Evolutionary conservation across 495 filamentous ascomycete genomes (phyloP), one percentile per base, ranked within the genome.

Genomic region (Hypoxylon fuscum): DNA sequence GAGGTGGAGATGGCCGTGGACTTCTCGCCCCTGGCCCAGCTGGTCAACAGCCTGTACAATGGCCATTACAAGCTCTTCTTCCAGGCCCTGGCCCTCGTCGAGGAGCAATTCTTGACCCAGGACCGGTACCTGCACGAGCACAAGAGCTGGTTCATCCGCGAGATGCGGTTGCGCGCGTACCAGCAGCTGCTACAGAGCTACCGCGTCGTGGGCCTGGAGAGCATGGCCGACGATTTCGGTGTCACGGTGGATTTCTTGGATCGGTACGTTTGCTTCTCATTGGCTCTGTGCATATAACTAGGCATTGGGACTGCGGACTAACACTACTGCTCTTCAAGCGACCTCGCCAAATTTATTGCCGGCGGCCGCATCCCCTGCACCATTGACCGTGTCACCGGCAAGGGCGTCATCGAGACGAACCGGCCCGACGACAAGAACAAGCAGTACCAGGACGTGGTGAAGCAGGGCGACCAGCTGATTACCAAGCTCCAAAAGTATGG

Each of bases 401-500:
- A 95, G 64, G 94, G 93, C 32, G 90, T 98, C 70, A 97, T 98
- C 69, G 96, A 98, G 82, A 98, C 94, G 21, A 96, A 96, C 77
- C 83, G 96, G 46, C 93, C 95, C 3, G 96, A 97, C 70, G 92
- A 96, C 75, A 98, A 98, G 85, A 97, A 97, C 82, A 96, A 96
- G 81, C 95, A 98, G 76, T 98, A 98, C 74, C 87, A 93, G 45
- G 95, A 97, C 69, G 91, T 97, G 29, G 92, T 98, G 45, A 95
- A 93, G 81, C 94, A 97, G 69, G 95, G 95, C 22, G 95, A 98
- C 77, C 88, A 94, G 68, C 78, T 98, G 44, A 97, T 98, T 74
- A 98, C 96, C 58, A 98, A 98, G 82, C 81, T 98, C 47, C 95
- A 98, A 79, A 98, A 98, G 80, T 98, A 97, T 71, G 95, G 95